A percentile compares a stretch with the other conserved stretches of the same genome.
These are phyloP conservation scores for Talaromyces thailandensis DNA, from an alignment of 495 filamentous ascomycete genomes.

Conservation along the genomic window DNA sequence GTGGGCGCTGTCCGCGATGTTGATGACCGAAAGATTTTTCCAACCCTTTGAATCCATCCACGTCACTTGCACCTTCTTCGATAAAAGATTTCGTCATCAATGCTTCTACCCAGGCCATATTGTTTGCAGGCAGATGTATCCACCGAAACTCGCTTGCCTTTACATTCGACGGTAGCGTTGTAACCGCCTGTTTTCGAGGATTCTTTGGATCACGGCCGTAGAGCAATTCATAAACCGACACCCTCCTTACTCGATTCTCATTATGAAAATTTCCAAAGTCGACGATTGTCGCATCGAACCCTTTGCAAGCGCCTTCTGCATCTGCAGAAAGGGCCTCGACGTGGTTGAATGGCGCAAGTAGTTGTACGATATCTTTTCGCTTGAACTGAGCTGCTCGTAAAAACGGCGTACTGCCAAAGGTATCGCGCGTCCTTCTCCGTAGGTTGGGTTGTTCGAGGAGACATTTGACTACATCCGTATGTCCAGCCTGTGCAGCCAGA, in stretches of 20 bases:
- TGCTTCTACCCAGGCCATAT: constrained; percentile 52
- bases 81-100: constrained; percentile 59
- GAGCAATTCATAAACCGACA: constrained; percentile 49
- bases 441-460: constrained; percentile 39
- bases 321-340: constrained; percentile 41
- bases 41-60: constrained; percentile 58
- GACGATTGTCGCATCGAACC: constrained; percentile 59
- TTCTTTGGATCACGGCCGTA: constrained; percentile 53
- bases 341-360: constrained; percentile 47
- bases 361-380: constrained; percentile 45
- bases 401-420: constrained; percentile 55
- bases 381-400: constrained; percentile 51
- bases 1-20: constrained; percentile 50
- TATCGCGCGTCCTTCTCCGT: constrained; percentile 42
- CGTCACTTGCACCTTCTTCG: constrained; percentile 54
- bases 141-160: constrained; percentile 53
- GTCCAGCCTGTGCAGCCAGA: constrained; percentile 51
- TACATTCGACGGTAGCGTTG: constrained; percentile 43
- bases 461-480: constrained; percentile 46
- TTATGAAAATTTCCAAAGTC: constrained; percentile 62
- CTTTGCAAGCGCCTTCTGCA: constrained; percentile 47
- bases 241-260: constrained; percentile 45
- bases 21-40: constrained; percentile 58
- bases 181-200: constrained; percentile 37
- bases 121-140: constrained; percentile 63